These are phyloP conservation scores for Gracilariopsis chorda DNA, from an alignment of 23 red algal genomes.

Conservation along the genomic window DNA sequence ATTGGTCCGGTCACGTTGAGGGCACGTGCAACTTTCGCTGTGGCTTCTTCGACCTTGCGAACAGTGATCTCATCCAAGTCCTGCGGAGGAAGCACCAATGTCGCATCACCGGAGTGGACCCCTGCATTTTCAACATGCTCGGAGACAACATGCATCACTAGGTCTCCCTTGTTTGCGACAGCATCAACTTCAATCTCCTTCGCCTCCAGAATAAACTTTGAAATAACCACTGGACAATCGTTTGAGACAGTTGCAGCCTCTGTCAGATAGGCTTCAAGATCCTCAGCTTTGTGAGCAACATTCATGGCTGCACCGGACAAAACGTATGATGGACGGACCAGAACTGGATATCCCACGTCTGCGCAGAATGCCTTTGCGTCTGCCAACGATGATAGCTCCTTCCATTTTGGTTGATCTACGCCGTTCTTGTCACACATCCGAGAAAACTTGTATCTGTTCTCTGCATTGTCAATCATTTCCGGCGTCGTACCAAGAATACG, in stretches of 20 bases:
- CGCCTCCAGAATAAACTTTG: slow-evolving; percentile 98
- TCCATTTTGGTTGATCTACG: slow-evolving; percentile 97
- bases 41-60: slow-evolving; percentile 94
- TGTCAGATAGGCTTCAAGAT: slow-evolving; percentile 93
- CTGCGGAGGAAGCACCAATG: slow-evolving; percentile 89
- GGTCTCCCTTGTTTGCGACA: slow-evolving; percentile 90
- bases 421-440: slow-evolving; percentile 92
- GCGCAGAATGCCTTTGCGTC: slow-evolving; percentile 95
- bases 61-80: slow-evolving; percentile 92
- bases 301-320: slow-evolving; percentile 99
- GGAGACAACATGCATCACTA: slow-evolving; percentile 95
- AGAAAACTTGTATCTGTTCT: slow-evolving; percentile 99
- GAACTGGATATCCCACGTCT: slow-evolving; percentile 94
- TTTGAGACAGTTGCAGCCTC: slow-evolving; percentile 93
- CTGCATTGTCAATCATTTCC: slow-evolving; percentile 98
- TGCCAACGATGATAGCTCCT: slow-evolving; percentile 88
- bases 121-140: slow-evolving; percentile 99
- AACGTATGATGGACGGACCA: slow-evolving; percentile 94
- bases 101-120: slow-evolving; percentile 99
- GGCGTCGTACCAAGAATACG: slow-evolving; percentile 93
- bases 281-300: slow-evolving; percentile 94
- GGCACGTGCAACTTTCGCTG: slow-evolving; percentile 88
- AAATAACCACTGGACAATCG: slow-evolving; percentile 95
- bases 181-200: slow-evolving; percentile 99
- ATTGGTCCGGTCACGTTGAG: slow-evolving; percentile 98